Conservation (phyloP, 2,329 filamentous ascomycete genomes). For the Sarocladium strictum region DNA sequence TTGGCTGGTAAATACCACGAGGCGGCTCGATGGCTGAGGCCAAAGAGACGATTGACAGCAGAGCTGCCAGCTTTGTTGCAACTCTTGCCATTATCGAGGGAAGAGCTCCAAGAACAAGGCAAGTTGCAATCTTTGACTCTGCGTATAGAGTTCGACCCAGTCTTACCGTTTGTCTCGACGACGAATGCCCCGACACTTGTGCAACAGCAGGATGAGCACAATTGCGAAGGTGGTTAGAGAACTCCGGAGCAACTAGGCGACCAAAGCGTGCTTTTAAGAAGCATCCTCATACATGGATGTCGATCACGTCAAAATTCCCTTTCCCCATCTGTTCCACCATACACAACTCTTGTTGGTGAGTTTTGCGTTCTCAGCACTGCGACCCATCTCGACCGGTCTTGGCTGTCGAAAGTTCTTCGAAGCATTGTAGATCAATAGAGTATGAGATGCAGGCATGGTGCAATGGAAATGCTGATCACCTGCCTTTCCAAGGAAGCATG, state of each 20-base stretch:
- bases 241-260: background rate
- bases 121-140: background rate
- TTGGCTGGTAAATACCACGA: slow-evolving; percentile 47
- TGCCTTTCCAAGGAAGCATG: background rate
- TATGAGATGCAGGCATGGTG: background rate
- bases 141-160: background rate
- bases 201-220: background rate
- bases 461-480: slow-evolving; percentile 4
- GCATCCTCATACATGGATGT: background rate
- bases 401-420: slow-evolving; percentile 7
- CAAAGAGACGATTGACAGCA: slow-evolving; percentile 16
- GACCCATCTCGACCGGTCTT: background rate
- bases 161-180: background rate
- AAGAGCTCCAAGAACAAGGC: background rate
- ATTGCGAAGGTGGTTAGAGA: too few species aligned
- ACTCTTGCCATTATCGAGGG: background rate
- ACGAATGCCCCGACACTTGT: background rate
- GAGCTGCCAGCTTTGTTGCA: slow-evolving; percentile 10
- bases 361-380: background rate
- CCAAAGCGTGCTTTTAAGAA: background rate
- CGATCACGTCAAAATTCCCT: background rate
- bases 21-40: slow-evolving; percentile 39
- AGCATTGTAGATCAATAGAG: background rate
- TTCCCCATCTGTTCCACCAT: background rate
- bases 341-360: background rate